phyloP scores from a whole-genome alignment of 768 basidiomycete genomes.

The Coprinellus aureogranulatus region DNA sequence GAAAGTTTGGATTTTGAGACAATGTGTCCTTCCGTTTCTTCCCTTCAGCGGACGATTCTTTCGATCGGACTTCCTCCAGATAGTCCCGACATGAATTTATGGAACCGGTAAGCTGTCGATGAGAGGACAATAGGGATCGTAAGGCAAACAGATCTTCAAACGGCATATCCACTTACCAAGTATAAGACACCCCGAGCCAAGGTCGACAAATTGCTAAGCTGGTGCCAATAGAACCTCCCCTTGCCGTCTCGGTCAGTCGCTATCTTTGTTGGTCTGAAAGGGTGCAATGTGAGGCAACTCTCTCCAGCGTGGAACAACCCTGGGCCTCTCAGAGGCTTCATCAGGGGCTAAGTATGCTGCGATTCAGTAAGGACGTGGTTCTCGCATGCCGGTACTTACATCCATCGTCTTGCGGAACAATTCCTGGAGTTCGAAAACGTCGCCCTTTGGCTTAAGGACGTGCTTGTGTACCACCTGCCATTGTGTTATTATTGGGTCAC shows the following conservation, averaged over 20 bases:
- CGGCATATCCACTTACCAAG: constrained; percentile 51
- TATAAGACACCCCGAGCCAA: constrained; percentile 86
- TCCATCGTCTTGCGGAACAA: constrained; percentile 71
- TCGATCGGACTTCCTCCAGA: constrained; percentile 47
- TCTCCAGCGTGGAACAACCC: constrained; percentile 28
- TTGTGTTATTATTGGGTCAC: constrained; percentile 1
- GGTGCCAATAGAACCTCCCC: constrained; percentile 49
- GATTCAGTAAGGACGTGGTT: neutral
- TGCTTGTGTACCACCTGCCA: constrained; percentile 72
- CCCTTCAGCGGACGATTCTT: constrained; percentile 33
- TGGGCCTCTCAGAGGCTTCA: constrained; percentile 14
- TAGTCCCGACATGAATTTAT: constrained; percentile 39
- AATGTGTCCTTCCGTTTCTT: constrained; percentile 46
- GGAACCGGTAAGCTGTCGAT: constrained; percentile 5
- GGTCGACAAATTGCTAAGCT: constrained; percentile 49
- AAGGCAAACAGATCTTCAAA: neutral
- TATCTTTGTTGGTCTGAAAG: constrained; percentile 50
- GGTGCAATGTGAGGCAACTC: constrained; percentile 43
- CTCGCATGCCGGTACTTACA: constrained; percentile 33
- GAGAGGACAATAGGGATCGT: neutral
- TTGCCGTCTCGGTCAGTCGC: constrained; percentile 50
- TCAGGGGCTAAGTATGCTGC: constrained; percentile 19
- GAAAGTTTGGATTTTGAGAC: constrained; percentile 56
- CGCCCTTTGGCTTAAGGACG: constrained; percentile 69
- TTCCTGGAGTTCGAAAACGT: constrained; percentile 64